Percentiles rank a stretch among this genome's conserved stretches.
Evolutionary conservation across 2,329 filamentous ascomycete species (phyloP).

Genomic region (Aspergillus cejpii): DNA sequence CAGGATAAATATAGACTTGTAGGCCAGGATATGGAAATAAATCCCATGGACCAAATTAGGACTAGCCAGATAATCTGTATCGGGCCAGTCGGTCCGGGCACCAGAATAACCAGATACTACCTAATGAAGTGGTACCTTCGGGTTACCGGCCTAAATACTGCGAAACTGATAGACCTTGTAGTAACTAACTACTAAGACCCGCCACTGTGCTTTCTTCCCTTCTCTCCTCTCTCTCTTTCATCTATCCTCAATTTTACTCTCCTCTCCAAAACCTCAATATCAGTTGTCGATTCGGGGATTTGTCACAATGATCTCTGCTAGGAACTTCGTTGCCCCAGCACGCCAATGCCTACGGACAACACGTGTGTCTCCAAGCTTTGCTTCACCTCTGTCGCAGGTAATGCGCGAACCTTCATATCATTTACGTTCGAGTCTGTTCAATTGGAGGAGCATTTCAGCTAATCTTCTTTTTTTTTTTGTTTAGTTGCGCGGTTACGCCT

Average conservation of each 20-base stretch:
- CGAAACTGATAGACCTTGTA: no score
- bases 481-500: slow-evolving; percentile 56
- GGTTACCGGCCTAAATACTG: not conserved
- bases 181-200: no score
- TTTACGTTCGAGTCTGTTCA: slow-evolving; percentile 5
- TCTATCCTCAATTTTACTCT: slow-evolving; percentile 11
- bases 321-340: slow-evolving; percentile 67
- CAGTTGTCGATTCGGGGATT: slow-evolving; percentile 17
- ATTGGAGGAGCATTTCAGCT: slow-evolving; percentile 14
- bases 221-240: slow-evolving; percentile 11
- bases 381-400: slow-evolving; percentile 53
- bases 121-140: not conserved
- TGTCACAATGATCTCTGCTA: slow-evolving; percentile 71
- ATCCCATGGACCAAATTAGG: no score
- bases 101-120: not conserved
- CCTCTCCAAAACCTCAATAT: not conserved
- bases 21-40: no score
- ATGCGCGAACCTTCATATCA: slow-evolving; percentile 23
- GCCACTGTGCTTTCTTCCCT: slow-evolving; percentile 2
- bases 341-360: slow-evolving; percentile 72
- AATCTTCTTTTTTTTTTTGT: slow-evolving; percentile 14
- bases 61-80: no score
- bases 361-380: slow-evolving; percentile 42
- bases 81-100: not conserved
- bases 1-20: no score